Evolutionary conservation across 129 eudicot genomes (phyloP).

Genomic region (Calendula officinalis): DNA sequence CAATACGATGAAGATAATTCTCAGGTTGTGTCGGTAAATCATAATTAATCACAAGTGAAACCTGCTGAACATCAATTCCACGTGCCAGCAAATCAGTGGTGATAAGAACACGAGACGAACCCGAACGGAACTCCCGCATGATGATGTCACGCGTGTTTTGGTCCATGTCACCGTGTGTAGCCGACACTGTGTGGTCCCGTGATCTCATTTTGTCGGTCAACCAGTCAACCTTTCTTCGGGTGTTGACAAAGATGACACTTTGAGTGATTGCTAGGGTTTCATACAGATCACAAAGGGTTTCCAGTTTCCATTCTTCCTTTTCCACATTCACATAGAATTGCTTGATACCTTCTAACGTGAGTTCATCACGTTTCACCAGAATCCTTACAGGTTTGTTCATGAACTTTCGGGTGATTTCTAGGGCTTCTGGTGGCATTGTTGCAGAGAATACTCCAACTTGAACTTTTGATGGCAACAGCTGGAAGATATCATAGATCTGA

Average conservation of each 20-base stretch:
- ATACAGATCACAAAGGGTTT: constrained; percentile 39
- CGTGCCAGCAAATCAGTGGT: constrained; percentile 39
- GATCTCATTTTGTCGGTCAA: constrained; percentile 45
- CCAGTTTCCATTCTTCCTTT: constrained; percentile 29
- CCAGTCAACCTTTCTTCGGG: constrained; percentile 48
- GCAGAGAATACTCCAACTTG: constrained; percentile 49
- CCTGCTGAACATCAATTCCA: constrained; percentile 41
- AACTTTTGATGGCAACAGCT: constrained; percentile 37
- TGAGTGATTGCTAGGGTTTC: constrained; percentile 62
- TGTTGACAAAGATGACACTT: constrained; percentile 48
- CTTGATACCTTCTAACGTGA: constrained; percentile 30
- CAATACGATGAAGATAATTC: constrained; percentile 45
- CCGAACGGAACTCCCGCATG: constrained; percentile 47
- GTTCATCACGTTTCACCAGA: constrained; percentile 32
- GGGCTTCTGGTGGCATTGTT: constrained; percentile 49
- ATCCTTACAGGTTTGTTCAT: constrained; percentile 38
- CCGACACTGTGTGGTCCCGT: constrained; percentile 60
- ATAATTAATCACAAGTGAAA: constrained; percentile 43
- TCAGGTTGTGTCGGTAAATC: constrained; percentile 48
- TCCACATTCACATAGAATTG: constrained; percentile 25
- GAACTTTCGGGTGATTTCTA: constrained; percentile 39
- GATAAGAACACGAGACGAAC: constrained; percentile 39
- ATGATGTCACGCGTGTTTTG: constrained; percentile 49
- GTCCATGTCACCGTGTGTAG: constrained; percentile 67
- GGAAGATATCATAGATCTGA: constrained; percentile 43